Conservation (phyloP, 495 filamentous ascomycete genomes). For the Penicillium subrubescens region DNA sequence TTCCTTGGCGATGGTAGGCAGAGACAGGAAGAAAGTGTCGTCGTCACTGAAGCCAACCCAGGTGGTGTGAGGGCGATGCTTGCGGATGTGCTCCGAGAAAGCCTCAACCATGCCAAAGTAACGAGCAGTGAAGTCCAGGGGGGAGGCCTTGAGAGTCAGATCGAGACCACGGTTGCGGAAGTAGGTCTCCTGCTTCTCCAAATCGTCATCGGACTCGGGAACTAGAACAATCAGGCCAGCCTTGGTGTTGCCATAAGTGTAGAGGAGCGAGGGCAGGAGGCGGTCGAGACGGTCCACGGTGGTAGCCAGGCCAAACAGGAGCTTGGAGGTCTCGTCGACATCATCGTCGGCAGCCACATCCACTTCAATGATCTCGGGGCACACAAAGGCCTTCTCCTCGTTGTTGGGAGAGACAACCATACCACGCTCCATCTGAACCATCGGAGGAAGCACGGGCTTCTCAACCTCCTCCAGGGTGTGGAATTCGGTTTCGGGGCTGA, state of each 20-base stretch:
- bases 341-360: conserved; percentile 45
- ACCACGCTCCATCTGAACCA: conserved; percentile 50
- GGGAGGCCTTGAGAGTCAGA: conserved; percentile 56
- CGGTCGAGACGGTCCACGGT: conserved; percentile 53
- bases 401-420: conserved; percentile 47
- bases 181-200: conserved; percentile 47
- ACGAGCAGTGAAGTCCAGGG: conserved; percentile 59
- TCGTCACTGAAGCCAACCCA: conserved; percentile 72
- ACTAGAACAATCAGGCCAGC: conserved; percentile 52
- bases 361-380: conserved; percentile 50
- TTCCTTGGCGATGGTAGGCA: conserved; percentile 53
- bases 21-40: conserved; percentile 72
- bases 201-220: conserved; percentile 47
- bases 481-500: conserved; percentile 44
- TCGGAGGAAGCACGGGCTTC: conserved; percentile 46
- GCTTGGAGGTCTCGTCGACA: conserved; percentile 52
- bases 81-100: conserved; percentile 53
- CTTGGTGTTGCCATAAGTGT: conserved; percentile 53
- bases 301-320: conserved; percentile 55
- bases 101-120: conserved; percentile 65
- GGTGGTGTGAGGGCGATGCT: conserved; percentile 52
- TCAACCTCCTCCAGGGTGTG: conserved; percentile 45
- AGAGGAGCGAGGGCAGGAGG: conserved; percentile 49
- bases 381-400: conserved; percentile 39
- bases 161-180: conserved; percentile 55